Percentiles rank a stretch among this genome's conserved stretches.
These are phyloP conservation scores for Suillus brevipes DNA, from an alignment of 768 basidiomycete genomes.

Conservation along the genomic window DNA sequence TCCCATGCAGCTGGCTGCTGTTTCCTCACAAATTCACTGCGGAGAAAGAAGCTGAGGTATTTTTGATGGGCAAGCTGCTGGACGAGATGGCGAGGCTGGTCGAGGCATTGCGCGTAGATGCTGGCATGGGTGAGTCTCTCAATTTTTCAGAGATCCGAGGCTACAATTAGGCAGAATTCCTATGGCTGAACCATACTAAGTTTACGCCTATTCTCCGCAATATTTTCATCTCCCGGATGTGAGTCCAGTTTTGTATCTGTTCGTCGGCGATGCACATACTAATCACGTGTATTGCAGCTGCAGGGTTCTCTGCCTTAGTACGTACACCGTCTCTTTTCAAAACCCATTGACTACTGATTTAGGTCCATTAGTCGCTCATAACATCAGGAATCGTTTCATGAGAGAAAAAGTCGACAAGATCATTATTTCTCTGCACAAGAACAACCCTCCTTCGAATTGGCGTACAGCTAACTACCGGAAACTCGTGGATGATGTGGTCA, in stretches of 20 bases:
- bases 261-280: background rate
- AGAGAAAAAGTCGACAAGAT: constrained; percentile 7
- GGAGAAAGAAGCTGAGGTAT: constrained; percentile 13
- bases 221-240: constrained; percentile 52
- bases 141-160: background rate
- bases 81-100: constrained; percentile 25
- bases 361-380: constrained; percentile 33
- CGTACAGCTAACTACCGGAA: constrained; percentile 14
- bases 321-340: too few relatives aligned
- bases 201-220: constrained; percentile 27
- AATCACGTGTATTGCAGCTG: constrained; percentile 37
- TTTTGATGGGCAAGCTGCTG: constrained; percentile 14
- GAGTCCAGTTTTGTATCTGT: constrained; percentile 19
- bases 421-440: constrained; percentile 15
- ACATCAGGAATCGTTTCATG: constrained; percentile 17
- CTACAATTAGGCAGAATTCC: background rate
- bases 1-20: constrained; percentile 57
- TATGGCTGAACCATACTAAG: constrained; percentile 12
- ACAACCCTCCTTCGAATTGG: background rate
- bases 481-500: constrained; percentile 8
- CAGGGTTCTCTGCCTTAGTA: constrained; percentile 48
- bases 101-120: constrained; percentile 30
- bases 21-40: constrained; percentile 16
- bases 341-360: constrained; percentile 26
- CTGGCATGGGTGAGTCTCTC: constrained; percentile 26